These are phyloP conservation scores for Lachnellula arida DNA, from an alignment of 2,329 filamentous ascomycete species.

Conservation along the genomic window DNA sequence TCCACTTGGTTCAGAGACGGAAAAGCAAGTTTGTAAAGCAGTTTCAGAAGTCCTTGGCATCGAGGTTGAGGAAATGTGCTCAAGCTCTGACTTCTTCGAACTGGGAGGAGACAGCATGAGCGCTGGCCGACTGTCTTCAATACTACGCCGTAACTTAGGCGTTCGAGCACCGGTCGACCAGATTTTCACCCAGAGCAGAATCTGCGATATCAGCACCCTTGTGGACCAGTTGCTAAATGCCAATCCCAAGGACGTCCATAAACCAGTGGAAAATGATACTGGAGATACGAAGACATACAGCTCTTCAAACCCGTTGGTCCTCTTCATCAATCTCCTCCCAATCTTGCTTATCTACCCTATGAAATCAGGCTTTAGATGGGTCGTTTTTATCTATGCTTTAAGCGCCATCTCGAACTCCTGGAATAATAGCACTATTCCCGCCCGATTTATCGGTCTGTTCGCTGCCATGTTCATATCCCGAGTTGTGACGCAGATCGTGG, in stretches of 20 bases:
- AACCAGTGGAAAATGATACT: conserved; percentile 1
- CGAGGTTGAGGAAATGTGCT: conserved; percentile 35
- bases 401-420: conserved; percentile 37
- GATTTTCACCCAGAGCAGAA: conserved; percentile 46
- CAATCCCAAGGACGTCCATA: not conserved
- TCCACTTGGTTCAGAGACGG: conserved; percentile 12
- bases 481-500: conserved; percentile 35
- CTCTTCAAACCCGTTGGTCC: conserved; percentile 45
- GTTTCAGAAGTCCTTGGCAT: conserved; percentile 44
- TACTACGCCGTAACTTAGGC: conserved; percentile 45
- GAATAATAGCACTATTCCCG: conserved; percentile 38
- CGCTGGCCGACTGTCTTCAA: conserved; percentile 48
- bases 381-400: conserved; percentile 45
- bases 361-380: conserved; percentile 48
- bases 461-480: conserved; percentile 42
- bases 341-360: conserved; percentile 46
- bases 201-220: conserved; percentile 26
- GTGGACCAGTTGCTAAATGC: not conserved
- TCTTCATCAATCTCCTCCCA: conserved; percentile 48
- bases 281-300: conserved; percentile 40
- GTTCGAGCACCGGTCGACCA: conserved; percentile 46
- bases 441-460: conserved; percentile 45
- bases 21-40: conserved; percentile 39
- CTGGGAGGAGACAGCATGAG: conserved; percentile 51
- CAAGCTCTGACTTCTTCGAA: conserved; percentile 45